Base-by-base conservation (phyloP, 108 stramenopile genomes). In the Cyclotella cryptica region DNA sequence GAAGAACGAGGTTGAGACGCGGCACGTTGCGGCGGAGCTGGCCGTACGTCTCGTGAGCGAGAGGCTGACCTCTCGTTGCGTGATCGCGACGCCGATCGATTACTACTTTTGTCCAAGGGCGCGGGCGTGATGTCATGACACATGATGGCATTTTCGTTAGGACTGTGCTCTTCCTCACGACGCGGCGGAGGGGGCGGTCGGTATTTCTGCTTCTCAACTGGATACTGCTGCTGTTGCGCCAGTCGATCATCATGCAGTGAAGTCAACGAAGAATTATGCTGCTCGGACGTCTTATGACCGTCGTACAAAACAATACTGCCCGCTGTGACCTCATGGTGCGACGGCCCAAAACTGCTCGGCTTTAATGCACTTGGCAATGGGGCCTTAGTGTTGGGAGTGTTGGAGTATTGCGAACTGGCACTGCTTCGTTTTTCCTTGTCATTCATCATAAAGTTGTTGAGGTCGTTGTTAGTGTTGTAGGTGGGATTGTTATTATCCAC, bases 171-270 rank as follows among this genome's bases (percentile, higher is more conserved):
- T 35, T 61, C 60, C 21, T 69, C 53, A n/a, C 54, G 69, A 69
- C 54, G 69, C 18, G 53, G 69, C 39, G 69, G 69, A 10, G 69
- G 69, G 26, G 69, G 69, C 19, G 69, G 69, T 35, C 39, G 53
- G 30, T 26, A 39, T 35, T 53, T 51, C 26, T 53, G 69, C 53
- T 54, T 42, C 19, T 54, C 69, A 17, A 24, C 12, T n/a, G 12
- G 35, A 35, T 35, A 35, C 12, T 51, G 24, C 17, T 64, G 62
- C 29, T 74, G 62, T 35, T 49, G 60, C 10, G 29, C 27, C 15
- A 15, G 27, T 28, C 52, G 51, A 13, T 42, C 69, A 19, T 52
- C 40, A 54, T 55, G 30, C 39, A 41, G 39, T 18, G 53, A 69
- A 2, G 52, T 69, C 69, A 41, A 42, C 9, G 40, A 54, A n/a